Conservation (phyloP, 2,329 filamentous ascomycete species). For the Neocucurbitaria cava region DNA sequence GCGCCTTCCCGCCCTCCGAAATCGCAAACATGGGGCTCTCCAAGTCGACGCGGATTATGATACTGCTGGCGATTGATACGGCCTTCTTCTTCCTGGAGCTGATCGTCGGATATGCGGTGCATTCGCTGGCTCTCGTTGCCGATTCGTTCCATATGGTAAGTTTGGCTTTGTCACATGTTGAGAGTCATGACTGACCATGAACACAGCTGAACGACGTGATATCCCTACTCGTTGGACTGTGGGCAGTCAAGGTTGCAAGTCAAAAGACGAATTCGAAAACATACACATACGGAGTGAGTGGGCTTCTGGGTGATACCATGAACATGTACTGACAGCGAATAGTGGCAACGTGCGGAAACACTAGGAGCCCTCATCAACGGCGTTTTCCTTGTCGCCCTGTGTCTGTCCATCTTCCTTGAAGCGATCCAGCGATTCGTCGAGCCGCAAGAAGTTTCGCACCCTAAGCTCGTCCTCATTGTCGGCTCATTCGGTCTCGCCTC, state of each 20-base stretch:
- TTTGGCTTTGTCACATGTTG: constrained; percentile 11
- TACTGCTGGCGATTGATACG: constrained; percentile 89
- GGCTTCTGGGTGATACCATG: not conserved
- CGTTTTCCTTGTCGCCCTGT: constrained; percentile 95
- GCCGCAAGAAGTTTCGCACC: constrained; percentile 84
- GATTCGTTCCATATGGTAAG: constrained; percentile 97
- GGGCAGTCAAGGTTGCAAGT: constrained; percentile 91
- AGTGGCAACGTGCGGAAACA: constrained; percentile 98
- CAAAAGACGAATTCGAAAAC: constrained; percentile 81
- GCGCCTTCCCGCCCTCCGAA: constrained; percentile 18
- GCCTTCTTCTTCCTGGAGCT: constrained; percentile 92
- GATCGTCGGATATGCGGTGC: constrained; percentile 79
- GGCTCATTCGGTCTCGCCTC: constrained; percentile 85
- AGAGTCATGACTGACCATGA: constrained; percentile 17
- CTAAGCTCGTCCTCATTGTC: constrained; percentile 86
- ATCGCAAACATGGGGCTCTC: constrained; percentile 76
- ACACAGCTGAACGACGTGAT: constrained; percentile 92
- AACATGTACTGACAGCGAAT: constrained; percentile 23
- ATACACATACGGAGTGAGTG: constrained; percentile 89
- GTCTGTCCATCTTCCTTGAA: constrained; percentile 94
- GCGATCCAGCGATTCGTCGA: constrained; percentile 91
- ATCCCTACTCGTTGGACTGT: constrained; percentile 88
- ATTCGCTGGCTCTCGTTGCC: constrained; percentile 90
- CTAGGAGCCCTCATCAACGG: constrained; percentile 96
- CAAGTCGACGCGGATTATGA: constrained; percentile 89